phyloP scores from a whole-genome alignment of 441 rosid genomes.

The Pelargonium cotyledonis region DNA sequence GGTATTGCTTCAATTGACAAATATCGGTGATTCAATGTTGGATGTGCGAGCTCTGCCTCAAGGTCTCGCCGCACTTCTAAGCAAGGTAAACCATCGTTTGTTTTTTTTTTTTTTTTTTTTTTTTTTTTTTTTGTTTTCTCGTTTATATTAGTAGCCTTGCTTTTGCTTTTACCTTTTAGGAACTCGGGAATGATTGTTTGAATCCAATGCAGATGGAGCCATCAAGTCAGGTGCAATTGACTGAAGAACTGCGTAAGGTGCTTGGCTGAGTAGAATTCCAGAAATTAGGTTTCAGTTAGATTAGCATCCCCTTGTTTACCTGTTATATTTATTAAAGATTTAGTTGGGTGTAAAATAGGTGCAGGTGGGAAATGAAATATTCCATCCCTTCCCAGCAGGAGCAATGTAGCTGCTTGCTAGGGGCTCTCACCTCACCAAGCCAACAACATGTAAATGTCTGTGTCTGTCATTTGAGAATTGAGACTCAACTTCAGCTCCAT shows the following conservation, averaged over 20 bases:
- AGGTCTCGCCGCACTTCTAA: constrained; percentile 79
- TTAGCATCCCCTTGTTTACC: not conserved
- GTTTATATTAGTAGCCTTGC: constrained; percentile 6
- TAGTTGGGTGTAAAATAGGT: not conserved
- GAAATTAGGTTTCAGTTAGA: not conserved
- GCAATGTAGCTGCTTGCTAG: not conserved
- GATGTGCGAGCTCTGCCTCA: constrained; percentile 87
- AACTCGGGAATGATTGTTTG: constrained; percentile 22
- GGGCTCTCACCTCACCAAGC: no score
- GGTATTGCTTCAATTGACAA: constrained; percentile 59
- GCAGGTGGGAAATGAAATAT: not conserved
- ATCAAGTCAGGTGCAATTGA: constrained; percentile 46
- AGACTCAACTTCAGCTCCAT: constrained; percentile 2
- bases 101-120: not conserved
- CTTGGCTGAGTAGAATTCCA: constrained; percentile 30
- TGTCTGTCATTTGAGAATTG: not conserved
- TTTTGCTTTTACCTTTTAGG: not conserved
- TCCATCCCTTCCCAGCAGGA: no score
- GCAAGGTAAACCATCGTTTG: constrained; percentile 53
- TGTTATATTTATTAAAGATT: no score
- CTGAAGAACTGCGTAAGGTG: constrained; percentile 61
- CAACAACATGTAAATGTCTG: constrained; percentile 16
- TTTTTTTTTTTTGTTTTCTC: not conserved
- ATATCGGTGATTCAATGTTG: constrained; percentile 55
- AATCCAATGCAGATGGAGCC: constrained; percentile 73